Percentiles rank a stretch among this genome's conserved stretches.
These are phyloP conservation scores for Aspergillus cejpii DNA, from an alignment of 2,329 filamentous ascomycete species.

Conservation along the genomic window DNA sequence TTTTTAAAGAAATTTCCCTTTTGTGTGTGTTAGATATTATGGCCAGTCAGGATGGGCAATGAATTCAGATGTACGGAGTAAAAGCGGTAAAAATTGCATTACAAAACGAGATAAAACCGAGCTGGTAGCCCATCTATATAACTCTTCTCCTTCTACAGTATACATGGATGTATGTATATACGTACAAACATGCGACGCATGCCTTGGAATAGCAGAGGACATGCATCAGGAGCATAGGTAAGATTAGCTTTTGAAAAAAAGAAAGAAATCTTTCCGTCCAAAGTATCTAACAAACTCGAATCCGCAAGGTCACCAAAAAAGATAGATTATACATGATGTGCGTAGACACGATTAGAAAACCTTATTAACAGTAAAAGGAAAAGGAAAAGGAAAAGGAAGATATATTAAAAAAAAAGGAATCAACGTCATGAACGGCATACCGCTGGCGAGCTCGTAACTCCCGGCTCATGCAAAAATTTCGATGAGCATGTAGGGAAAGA, in stretches of 20 bases:
- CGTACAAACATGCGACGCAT: too few relatives aligned
- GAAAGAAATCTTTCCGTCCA: background rate
- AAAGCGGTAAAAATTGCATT: conserved; percentile 14
- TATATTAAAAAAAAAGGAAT: background rate
- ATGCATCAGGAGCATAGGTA: too few relatives aligned
- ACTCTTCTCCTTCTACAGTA: background rate
- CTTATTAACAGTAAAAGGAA: background rate
- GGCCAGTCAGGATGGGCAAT: conserved; percentile 13
- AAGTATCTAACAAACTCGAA: too few relatives aligned
- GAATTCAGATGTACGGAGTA: conserved; percentile 17
- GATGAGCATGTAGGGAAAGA: conserved; percentile 71
- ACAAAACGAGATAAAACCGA: conserved; percentile 5
- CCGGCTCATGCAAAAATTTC: conserved; percentile 25
- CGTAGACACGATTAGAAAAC: background rate
- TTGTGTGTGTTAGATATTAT: conserved; percentile 15
- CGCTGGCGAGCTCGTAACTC: too few relatives aligned
- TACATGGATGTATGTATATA: background rate
- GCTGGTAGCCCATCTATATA: background rate
- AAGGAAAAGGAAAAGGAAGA: background rate
- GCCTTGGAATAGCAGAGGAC: too few relatives aligned
- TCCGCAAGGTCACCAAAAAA: too few relatives aligned
- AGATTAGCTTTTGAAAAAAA: too few relatives aligned
- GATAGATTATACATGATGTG: background rate
- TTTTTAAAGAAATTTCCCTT: conserved; percentile 5
- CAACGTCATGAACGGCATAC: background rate